Conservation (phyloP, 495 filamentous ascomycete species). For the Lasiosphaeris hirsuta region DNA sequence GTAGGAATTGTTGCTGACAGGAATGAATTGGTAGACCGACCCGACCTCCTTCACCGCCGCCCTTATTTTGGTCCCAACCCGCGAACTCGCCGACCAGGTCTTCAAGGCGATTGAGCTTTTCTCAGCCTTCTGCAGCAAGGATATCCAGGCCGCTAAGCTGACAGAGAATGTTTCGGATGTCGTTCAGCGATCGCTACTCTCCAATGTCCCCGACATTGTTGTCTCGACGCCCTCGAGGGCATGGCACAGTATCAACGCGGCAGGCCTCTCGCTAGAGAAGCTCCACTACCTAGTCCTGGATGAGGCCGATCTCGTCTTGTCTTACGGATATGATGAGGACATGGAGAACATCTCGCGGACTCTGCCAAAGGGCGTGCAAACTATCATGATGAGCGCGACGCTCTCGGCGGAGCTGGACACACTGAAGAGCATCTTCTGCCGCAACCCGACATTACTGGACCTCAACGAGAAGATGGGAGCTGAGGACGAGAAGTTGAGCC, state of each 20-base stretch:
- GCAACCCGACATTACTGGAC: constrained; percentile 70
- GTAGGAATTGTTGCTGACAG: constrained; percentile 1
- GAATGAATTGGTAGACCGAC: constrained; percentile 25
- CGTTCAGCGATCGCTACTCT: constrained; percentile 79
- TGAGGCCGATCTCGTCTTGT: constrained; percentile 91
- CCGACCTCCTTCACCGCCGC: constrained; percentile 49
- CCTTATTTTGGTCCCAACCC: constrained; percentile 88
- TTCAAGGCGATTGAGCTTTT: constrained; percentile 68
- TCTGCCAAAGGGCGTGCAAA: constrained; percentile 82
- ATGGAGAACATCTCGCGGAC: constrained; percentile 70
- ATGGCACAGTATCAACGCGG: constrained; percentile 64
- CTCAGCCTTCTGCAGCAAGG: constrained; percentile 77
- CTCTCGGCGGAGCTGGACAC: constrained; percentile 81
- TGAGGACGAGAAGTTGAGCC: constrained; percentile 68
- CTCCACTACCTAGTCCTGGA: constrained; percentile 85
- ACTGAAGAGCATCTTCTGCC: constrained; percentile 81
- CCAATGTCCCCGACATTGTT: constrained; percentile 85
- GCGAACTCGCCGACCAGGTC: constrained; percentile 90
- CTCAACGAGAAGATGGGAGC: constrained; percentile 66
- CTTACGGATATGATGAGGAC: constrained; percentile 91
- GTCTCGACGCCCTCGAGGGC: constrained; percentile 83
- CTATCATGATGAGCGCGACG: constrained; percentile 89
- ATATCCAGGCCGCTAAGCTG: constrained; percentile 75
- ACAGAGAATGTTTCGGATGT: constrained; percentile 83
- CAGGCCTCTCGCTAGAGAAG: constrained; percentile 62